Base-by-base conservation (phyloP, 768 basidiomycete species). In the Auriscalpium orientale region DNA sequence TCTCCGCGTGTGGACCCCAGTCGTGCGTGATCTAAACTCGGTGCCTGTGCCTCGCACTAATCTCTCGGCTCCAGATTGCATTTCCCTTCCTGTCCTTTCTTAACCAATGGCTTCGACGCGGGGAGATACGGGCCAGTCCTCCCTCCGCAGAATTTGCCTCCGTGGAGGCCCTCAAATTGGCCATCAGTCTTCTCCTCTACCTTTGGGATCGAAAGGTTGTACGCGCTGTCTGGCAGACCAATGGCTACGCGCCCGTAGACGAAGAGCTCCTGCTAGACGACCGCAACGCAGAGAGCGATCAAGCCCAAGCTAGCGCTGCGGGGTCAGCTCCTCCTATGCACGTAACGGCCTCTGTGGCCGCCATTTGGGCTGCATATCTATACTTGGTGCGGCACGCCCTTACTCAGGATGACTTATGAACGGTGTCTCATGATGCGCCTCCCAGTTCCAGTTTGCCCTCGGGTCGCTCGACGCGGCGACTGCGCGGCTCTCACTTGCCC, bases 401-500 rank as follows among this genome's bases (percentile, higher is more conserved):
- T 43, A 43, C 7, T 28, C 28, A 28, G 28, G 28, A 28, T 28
- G 7, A 5, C 40, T 43, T 7, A 43, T 22, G 46, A 48, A 22
- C 21, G 15, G 13, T 2, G 7, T 3, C 18, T 6, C 20, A n/a
- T 7, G 10, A 8, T 33, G 20, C 3, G 13, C 16, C 11, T 28
- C 28, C 28, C 28, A 60, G 57, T 59, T 55, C 36, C 46, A 48
- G 4, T 43, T 47, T 16, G 51, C 59, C 50, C 8, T 55, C 5
- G 28, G 37, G 40, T 53, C 51, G 43, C 58, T 58, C 50, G 57
- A 60, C 35, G 49, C 36, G 3, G 18, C 16, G 33, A 55, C 57
- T 15, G 47, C 55, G 43, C 57, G 55, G 13, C 44, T 58, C 13
- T 49, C 54, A 12, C 20, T 36, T 35, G 54, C 59, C 5, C 43